Evolutionary conservation across 768 basidiomycete species (phyloP).

Genomic region (Trametes cubensis): DNA sequence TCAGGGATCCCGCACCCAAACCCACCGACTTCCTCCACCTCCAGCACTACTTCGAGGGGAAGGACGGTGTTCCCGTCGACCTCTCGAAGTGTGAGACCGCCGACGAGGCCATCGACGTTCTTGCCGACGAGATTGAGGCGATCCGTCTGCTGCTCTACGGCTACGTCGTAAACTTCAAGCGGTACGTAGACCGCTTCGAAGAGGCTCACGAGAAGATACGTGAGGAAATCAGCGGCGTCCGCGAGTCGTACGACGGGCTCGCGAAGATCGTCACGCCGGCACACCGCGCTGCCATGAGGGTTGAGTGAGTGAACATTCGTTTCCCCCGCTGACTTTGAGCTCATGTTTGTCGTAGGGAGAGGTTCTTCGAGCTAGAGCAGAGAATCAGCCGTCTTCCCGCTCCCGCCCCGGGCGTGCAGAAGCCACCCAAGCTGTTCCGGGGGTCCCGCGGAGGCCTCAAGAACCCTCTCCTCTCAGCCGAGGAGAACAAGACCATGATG

Average conservation of each 20-base stretch:
- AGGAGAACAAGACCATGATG: neutral
- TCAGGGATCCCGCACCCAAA: slow-evolving; percentile 12
- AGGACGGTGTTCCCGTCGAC: neutral
- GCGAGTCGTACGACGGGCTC: slow-evolving; percentile 6
- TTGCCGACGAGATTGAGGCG: slow-evolving; percentile 20
- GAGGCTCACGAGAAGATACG: neutral
- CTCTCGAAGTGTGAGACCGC: slow-evolving; percentile 10
- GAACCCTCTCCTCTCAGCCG: slow-evolving; percentile 4
- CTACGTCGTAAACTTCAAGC: slow-evolving; percentile 17
- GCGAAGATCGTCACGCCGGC: neutral
- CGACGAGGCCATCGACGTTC: slow-evolving; percentile 17
- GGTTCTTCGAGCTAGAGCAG: neutral
- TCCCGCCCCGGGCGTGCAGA: neutral
- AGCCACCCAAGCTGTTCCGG: neutral
- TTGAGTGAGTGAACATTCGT: neutral
- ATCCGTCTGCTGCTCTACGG: slow-evolving; percentile 16
- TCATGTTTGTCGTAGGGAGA: neutral
- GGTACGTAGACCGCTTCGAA: slow-evolving; percentile 18
- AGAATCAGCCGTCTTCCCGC: neutral
- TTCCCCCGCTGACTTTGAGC: neutral
- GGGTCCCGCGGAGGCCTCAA: neutral
- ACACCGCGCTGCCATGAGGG: neutral
- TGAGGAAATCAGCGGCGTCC: neutral
- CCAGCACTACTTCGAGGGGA: slow-evolving; percentile 12
- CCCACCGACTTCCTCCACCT: slow-evolving; percentile 18